A percentile compares a stretch with the other conserved stretches of the same genome.
These are phyloP conservation scores for Amanita brunnescens DNA, from an alignment of 768 basidiomycete genomes.

Conservation along the genomic window DNA sequence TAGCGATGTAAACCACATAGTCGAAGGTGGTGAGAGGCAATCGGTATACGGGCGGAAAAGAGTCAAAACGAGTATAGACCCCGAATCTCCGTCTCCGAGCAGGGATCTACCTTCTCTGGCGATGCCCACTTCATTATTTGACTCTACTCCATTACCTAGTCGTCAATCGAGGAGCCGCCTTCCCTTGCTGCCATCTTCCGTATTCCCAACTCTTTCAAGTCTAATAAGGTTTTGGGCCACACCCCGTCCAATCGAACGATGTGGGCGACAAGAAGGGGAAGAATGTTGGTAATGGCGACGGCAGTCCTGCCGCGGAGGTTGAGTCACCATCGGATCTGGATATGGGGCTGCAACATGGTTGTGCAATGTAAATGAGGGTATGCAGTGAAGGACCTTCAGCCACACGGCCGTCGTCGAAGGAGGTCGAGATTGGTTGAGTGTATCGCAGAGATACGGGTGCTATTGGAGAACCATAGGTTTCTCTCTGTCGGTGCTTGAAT, in stretches of 20 bases:
- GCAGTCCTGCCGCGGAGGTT: too few relatives aligned
- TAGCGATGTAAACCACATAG: neutral
- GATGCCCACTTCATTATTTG: constrained; percentile 38
- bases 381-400: too few relatives aligned
- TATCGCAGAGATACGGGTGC: too few relatives aligned
- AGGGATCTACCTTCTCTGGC: constrained; percentile 21
- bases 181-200: constrained; percentile 79
- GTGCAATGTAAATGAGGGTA: too few relatives aligned
- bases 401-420: too few relatives aligned
- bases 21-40: constrained; percentile 15
- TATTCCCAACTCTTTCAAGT: constrained; percentile 41
- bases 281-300: too few relatives aligned
- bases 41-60: constrained; percentile 30
- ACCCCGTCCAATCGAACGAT: neutral
- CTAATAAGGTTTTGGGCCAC: constrained; percentile 21
- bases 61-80: constrained; percentile 47
- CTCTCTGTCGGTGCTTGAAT: too few relatives aligned
- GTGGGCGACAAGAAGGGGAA: too few relatives aligned
- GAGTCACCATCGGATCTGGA: too few relatives aligned
- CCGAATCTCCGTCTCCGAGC: constrained; percentile 33
- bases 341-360: too few relatives aligned
- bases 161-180: constrained; percentile 55
- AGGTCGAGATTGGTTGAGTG: too few relatives aligned
- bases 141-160: constrained; percentile 30
- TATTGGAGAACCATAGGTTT: too few relatives aligned